Evolutionary conservation across 768 basidiomycete species (phyloP).

Genomic region (Mycena sanguinolenta): DNA sequence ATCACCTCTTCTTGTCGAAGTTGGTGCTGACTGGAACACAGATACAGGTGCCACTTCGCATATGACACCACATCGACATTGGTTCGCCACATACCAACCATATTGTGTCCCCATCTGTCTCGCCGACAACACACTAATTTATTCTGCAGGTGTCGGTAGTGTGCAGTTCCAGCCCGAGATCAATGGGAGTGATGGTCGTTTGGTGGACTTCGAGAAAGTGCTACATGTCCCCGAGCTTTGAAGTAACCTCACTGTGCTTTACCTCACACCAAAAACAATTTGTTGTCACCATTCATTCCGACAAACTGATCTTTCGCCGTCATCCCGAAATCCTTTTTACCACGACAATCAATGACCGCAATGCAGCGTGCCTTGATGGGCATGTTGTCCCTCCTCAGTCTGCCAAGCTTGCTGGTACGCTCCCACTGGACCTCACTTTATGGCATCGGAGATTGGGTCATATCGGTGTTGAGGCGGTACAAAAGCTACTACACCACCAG

Average conservation of each 20-base stretch:
- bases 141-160: conserved; percentile 34
- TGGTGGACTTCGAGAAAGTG: conserved; percentile 20
- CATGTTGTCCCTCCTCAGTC: not conserved
- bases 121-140: conserved; percentile 39
- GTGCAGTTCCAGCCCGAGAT: conserved; percentile 14
- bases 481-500: conserved; percentile 25
- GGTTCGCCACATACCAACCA: conserved; percentile 37
- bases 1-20: conserved; percentile 7
- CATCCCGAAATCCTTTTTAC: conserved; percentile 25
- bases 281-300: not conserved
- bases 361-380: conserved; percentile 42
- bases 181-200: not conserved
- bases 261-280: conserved; percentile 24
- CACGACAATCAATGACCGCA: conserved; percentile 40
- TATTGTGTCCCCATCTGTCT: conserved; percentile 40
- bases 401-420: conserved; percentile 35
- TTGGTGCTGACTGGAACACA: too few species aligned
- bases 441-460: conserved; percentile 50
- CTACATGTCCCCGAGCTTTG: conserved; percentile 36
- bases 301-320: not conserved
- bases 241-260: conserved; percentile 30
- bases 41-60: too few species aligned
- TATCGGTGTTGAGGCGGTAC: conserved; percentile 39
- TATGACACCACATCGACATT: too few species aligned
- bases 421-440: conserved; percentile 39